These are phyloP conservation scores for Vigna angularis DNA, from an alignment of 306 rosid genomes.

Conservation along the genomic window DNA sequence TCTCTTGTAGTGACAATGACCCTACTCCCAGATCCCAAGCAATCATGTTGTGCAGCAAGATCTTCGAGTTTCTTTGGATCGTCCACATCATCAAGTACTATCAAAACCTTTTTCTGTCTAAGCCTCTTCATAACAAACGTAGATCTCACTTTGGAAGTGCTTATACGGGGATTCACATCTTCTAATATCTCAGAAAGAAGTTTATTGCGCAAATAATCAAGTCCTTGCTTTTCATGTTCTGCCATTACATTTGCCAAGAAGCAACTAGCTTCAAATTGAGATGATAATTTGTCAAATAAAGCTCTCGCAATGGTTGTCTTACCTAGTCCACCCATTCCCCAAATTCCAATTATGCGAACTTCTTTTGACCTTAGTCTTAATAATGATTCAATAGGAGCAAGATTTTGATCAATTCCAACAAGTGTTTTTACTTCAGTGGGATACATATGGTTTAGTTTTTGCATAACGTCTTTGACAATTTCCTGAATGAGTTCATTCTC, in stretches of 20 bases:
- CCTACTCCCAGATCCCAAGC: slow-evolving; percentile 37
- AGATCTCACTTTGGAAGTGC: slow-evolving; percentile 12
- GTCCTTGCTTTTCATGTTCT: slow-evolving; percentile 15
- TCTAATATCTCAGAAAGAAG: slow-evolving; percentile 32
- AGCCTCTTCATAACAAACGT: slow-evolving; percentile 26
- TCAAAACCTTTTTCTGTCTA: slow-evolving; percentile 28
- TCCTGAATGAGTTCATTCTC: slow-evolving; percentile 34
- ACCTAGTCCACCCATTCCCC: slow-evolving; percentile 42
- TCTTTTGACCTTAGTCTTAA: slow-evolving; percentile 22
- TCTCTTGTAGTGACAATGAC: slow-evolving; percentile 42
- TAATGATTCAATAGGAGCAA: slow-evolving; percentile 30
- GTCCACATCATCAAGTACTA: slow-evolving; percentile 41
- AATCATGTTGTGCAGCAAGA: slow-evolving; percentile 19
- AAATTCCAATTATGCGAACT: slow-evolving; percentile 40
- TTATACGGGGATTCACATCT: slow-evolving; percentile 2
- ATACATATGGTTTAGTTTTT: slow-evolving; percentile 21
- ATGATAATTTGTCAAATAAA: slow-evolving; percentile 22
- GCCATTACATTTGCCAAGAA: slow-evolving; percentile 34
- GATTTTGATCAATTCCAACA: slow-evolving; percentile 36
- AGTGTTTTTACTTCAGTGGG: slow-evolving; percentile 20
- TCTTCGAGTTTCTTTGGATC: neutral
- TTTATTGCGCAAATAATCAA: slow-evolving; percentile 12
- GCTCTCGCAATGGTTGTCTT: slow-evolving; percentile 38
- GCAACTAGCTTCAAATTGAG: slow-evolving; percentile 37
- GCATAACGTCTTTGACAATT: slow-evolving; percentile 36